phyloP scores from a whole-genome alignment of 2,329 filamentous ascomycete species.

The Aspergillus novoparasiticus region DNA sequence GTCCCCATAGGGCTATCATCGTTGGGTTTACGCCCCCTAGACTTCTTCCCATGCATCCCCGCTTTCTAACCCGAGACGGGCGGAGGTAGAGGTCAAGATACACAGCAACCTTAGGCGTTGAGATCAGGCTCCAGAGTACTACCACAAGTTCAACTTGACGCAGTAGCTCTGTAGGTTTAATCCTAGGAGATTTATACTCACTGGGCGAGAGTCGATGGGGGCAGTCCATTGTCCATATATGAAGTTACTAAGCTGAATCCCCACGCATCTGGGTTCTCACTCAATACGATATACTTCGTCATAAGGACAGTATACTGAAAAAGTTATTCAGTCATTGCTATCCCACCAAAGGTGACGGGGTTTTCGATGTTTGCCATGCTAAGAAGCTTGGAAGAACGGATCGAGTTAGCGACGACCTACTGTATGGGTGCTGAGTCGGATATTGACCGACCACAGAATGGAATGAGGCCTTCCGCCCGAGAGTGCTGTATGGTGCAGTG shows the following conservation, averaged over 20 bases:
- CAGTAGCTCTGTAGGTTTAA: neutral
- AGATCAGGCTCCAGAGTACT: neutral
- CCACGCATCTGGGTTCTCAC: neutral
- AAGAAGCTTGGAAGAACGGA: neutral
- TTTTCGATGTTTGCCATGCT: neutral
- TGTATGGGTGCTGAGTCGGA: neutral
- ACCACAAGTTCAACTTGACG: no score
- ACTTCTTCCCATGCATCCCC: constrained; percentile 5
- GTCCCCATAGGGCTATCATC: constrained; percentile 2
- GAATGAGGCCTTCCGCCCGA: neutral
- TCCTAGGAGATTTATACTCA: neutral
- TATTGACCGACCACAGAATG: neutral
- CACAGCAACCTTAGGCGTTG: neutral
- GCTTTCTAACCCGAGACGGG: constrained; percentile 8
- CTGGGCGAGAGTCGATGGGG: neutral
- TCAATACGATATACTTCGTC: neutral
- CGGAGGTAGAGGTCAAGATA: constrained; percentile 1
- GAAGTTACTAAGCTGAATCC: neutral
- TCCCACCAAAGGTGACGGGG: neutral
- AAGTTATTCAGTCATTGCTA: neutral
- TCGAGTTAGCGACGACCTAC: neutral
- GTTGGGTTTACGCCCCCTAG: neutral
- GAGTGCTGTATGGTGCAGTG: neutral
- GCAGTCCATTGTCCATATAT: neutral
- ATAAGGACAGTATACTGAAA: neutral